Base-by-base conservation (phyloP, 2,329 filamentous ascomycete genomes). In the Rosellinia necatrix region DNA sequence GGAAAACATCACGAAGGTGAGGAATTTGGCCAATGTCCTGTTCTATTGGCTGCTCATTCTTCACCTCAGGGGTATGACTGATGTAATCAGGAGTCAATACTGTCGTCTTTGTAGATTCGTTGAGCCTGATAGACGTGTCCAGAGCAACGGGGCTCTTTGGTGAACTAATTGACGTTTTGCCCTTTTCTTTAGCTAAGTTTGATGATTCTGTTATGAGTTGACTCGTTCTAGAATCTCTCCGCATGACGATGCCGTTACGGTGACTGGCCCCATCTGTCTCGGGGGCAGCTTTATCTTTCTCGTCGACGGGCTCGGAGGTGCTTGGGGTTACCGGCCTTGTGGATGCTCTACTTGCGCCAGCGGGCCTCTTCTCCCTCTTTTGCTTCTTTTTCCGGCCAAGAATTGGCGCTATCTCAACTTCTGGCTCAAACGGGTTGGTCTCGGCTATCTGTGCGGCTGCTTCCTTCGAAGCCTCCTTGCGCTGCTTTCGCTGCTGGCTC, bases 321-420 rank as follows among this genome's bases (percentile, higher is more conserved):
- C 47, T 61, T 24, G 70, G 70, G 4, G 66, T 74, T 63, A 62
- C 68, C 6, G 69, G 70, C 17, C 69, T 63, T 27, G 63, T 70
- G 22, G 63, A 60, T 30, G 58, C 50, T 22, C 63, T 59, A 41
- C 63, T 68, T 17, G 62, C 47, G 27, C 64, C 68, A 65, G 73
- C 74, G 1, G 67, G 58, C 64, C 66, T 70, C 65, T 84, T 87
- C 65, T 88, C 85, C 74, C 91, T 93, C 78, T 90, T 92, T 70
- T 90, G 84, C 75, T 93, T 94, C 78, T 91, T 93, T 78, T 92
- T 92, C 49, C 90, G 84, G 29, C 89, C 89, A 44, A 91, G 71
- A 35, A 96, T 88, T 0, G 91, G 90, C 6, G 85, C 90, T 62
- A 84, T 81, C 61, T 84, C 81, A 13, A 76, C 74, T 48, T 83